Evolutionary conservation across 352 stramenopile genomes (phyloP), one percentile per base, ranked within the genome.

Genomic region (Nothophytophthora sp.): DNA sequence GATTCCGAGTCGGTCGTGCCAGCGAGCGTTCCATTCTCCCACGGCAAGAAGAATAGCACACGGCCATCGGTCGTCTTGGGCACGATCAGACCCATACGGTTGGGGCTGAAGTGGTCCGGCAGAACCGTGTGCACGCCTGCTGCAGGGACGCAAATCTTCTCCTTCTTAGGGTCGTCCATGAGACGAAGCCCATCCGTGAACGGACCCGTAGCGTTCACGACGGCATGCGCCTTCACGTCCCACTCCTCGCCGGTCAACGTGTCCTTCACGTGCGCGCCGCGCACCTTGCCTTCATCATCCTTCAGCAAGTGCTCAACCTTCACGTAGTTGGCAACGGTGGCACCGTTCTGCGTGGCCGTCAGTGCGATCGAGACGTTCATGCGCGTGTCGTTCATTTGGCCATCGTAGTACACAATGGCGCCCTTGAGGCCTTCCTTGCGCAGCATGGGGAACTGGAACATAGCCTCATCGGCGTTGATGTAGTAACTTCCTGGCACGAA

Each of bases 21-120:
- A 8, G 88, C 86, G 15, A 98, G 71, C 42, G 94, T 98, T 50
- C 84, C 88, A 32, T 91, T 98, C 66, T 96, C 88, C 96, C 96
- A 99, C 19, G 96, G 96, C 53, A 99, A 60, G 73, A 99, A 98
- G 80, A 99, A 99, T 19, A 94, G 52, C 54, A 96, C 86, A 49
- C 94, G 86, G 23, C 92, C 92, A 57, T 99, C 96, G 27, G 83
- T 92, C 9, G 96, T 99, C 63, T 98, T 98, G 40, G 96, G 96
- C 39, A 99, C 92, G 62, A 99, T 98, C 15, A 99, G 70, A 1
- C 96, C 96, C 90, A 98, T 98, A 48, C 81, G 87, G 60, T 90
- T 81, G 15, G 96, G 96, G 46, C 86, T 97, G 50, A 97, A 99
- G 73, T 99, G 91, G 68, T 97, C 92, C 2, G 94, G 95, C 29